Evolutionary conservation across 2,329 filamentous ascomycete genomes (phyloP), one percentile per base, ranked within the genome.

Genomic region (Chaetomiaceae sp.): DNA sequence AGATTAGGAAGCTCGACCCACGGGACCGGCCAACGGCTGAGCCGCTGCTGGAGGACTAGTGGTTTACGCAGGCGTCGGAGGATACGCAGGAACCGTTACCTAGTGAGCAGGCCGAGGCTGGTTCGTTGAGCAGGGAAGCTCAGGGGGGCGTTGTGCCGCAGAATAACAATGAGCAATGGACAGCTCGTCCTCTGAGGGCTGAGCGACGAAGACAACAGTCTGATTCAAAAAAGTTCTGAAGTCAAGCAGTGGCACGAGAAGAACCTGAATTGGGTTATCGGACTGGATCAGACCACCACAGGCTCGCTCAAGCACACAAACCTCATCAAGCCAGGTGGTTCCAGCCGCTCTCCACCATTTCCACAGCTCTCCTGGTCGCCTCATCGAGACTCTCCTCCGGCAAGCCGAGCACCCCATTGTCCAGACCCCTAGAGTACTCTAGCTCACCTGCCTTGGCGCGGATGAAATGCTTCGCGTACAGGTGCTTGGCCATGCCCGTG

Each of bases 391-490:
- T 69, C 60, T 84, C 81, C 49, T 74, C 64, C 0, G 75, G 72
- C 56, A 86, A 62, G 0, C 70, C 76, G 15, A 86, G 62, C 6
- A 66, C 54, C 11, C 72, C 69, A 51, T 85, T 85, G 3, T 68
- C 65, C n/a, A 30, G 14, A 11, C 26, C 26, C 15, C 12, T 69
- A 49, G 3, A 59, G 62, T 14, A 38, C 38, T 29, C 63, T 64
- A 73, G 71, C 50, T 71, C 66, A 6, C 73, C 17, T 6, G 63
- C 12, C 64, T 37, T 55, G 5, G 59, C 65, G 36, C 67, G 66
- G 47, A 65, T 78, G 55, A 84, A 85, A 1, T 68, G 63, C 3
- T 78, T 64, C 0, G 75, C 62, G 55, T 83, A 84, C 57, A 85
- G 68, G 48, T 72, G 45, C 55, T 69, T 39, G 22, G 24, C 37